phyloP scores from a whole-genome alignment of 192 early-diverging fungal species.

The Coemansia sp. region DNA sequence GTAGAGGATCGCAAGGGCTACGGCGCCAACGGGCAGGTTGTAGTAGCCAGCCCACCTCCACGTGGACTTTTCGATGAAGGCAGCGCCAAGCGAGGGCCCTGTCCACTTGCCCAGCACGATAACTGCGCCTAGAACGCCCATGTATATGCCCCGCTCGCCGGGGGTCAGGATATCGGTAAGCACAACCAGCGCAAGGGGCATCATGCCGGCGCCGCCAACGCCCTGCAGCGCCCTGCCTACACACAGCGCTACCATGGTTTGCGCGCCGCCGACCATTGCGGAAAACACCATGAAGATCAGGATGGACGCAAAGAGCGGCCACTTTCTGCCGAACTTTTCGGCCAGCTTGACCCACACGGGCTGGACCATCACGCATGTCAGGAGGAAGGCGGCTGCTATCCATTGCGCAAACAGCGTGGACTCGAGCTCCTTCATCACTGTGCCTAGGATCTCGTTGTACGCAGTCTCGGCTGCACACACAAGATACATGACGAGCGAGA shows the following conservation, averaged over 20 bases:
- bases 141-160: slow-evolving; percentile 67
- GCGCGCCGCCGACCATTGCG: slow-evolving; percentile 44
- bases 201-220: slow-evolving; percentile 66
- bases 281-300: slow-evolving; percentile 54
- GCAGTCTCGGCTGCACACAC: slow-evolving; percentile 78
- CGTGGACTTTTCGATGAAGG: slow-evolving; percentile 58
- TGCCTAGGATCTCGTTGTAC: slow-evolving; percentile 72
- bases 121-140: slow-evolving; percentile 63
- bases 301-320: slow-evolving; percentile 41
- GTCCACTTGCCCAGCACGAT: slow-evolving; percentile 63
- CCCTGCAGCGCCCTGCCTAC: slow-evolving; percentile 71
- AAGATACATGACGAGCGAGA: slow-evolving; percentile 68
- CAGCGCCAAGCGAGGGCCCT: slow-evolving; percentile 70
- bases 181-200: slow-evolving; percentile 68
- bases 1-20: slow-evolving; percentile 54
- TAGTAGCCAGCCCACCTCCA: slow-evolving; percentile 80
- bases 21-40: slow-evolving; percentile 68
- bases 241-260: slow-evolving; percentile 56
- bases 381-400: slow-evolving; percentile 75
- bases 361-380: slow-evolving; percentile 67
- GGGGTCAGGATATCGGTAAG: slow-evolving; percentile 71
- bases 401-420: slow-evolving; percentile 69
- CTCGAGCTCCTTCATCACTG: slow-evolving; percentile 68
- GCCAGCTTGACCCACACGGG: slow-evolving; percentile 83
- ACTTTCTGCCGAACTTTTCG: slow-evolving; percentile 65